These are phyloP conservation scores for Pleurotus eryngii DNA, from an alignment of 768 basidiomycete species.

Conservation along the genomic window DNA sequence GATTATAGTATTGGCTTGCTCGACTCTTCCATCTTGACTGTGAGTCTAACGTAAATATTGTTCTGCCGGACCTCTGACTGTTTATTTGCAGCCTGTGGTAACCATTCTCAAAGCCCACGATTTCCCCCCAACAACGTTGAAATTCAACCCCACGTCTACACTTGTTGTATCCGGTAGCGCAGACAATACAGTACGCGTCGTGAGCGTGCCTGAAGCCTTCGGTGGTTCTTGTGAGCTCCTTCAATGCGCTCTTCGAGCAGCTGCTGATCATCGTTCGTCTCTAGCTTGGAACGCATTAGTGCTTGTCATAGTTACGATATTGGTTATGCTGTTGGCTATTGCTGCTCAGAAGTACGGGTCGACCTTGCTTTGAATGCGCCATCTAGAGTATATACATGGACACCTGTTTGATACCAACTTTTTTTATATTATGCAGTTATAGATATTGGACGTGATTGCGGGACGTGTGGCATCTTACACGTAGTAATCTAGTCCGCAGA, in stretches of 20 bases:
- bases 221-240: conserved; percentile 49
- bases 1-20: conserved; percentile 83
- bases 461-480: too few species aligned
- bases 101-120: conserved; percentile 93
- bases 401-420: too few species aligned
- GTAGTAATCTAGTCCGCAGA: not conserved
- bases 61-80: conserved; percentile 2
- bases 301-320: conserved; percentile 37
- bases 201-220: conserved; percentile 62
- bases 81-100: conserved; percentile 64
- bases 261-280: conserved; percentile 8
- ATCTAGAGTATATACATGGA: too few species aligned
- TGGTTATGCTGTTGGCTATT: conserved; percentile 41
- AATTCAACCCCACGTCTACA: conserved; percentile 82
- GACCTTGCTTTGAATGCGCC: not conserved
- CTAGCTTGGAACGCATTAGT: conserved; percentile 39
- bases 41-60: conserved; percentile 32
- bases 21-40: conserved; percentile 74
- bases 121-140: conserved; percentile 86
- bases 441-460: not conserved
- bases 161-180: conserved; percentile 86
- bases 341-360: conserved; percentile 25
- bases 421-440: not conserved
- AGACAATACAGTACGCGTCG: conserved; percentile 81
- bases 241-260: not conserved